Conservation (phyloP, 257 asterid species). For the Schizonepeta tenuifolia region DNA sequence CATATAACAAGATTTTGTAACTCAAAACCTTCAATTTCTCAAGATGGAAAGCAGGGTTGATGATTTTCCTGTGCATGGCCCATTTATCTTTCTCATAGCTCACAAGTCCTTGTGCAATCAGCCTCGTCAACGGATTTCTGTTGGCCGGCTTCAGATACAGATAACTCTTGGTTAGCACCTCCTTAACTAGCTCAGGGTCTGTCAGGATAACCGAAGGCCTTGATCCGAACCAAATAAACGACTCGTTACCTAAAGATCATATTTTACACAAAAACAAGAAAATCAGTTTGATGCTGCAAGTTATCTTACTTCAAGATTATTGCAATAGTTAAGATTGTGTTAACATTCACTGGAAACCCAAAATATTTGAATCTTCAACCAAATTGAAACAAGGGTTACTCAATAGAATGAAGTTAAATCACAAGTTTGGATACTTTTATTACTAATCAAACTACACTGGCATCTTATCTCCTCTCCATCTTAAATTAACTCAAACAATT, state of each 20-base stretch:
- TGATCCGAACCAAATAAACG: slow-evolving; percentile 53
- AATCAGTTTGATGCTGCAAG: not conserved
- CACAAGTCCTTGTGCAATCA: slow-evolving; percentile 43
- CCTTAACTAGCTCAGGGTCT: slow-evolving; percentile 50
- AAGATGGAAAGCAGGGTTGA: slow-evolving; percentile 60
- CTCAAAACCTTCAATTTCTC: slow-evolving; percentile 50
- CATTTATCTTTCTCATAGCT: slow-evolving; percentile 51
- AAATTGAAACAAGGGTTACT: not conserved
- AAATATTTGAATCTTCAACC: no score
- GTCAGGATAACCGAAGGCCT: slow-evolving; percentile 36
- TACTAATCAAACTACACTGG: no score
- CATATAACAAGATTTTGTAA: not conserved
- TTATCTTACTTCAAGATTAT: not conserved
- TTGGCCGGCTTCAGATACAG: slow-evolving; percentile 41
- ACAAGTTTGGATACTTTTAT: no score
- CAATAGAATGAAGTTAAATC: no score
- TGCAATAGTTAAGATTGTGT: not conserved
- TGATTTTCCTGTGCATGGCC: slow-evolving; percentile 50
- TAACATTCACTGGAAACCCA: not conserved
- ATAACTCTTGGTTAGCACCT: slow-evolving; percentile 43
- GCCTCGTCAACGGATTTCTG: slow-evolving; percentile 37
- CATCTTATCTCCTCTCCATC: not conserved
- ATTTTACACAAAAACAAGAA: not conserved
- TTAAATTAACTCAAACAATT: not conserved
- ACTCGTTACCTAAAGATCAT: slow-evolving; percentile 43